Evolutionary conservation across 352 stramenopile genomes (phyloP).

Genomic region (Blastocystis sp.): DNA sequence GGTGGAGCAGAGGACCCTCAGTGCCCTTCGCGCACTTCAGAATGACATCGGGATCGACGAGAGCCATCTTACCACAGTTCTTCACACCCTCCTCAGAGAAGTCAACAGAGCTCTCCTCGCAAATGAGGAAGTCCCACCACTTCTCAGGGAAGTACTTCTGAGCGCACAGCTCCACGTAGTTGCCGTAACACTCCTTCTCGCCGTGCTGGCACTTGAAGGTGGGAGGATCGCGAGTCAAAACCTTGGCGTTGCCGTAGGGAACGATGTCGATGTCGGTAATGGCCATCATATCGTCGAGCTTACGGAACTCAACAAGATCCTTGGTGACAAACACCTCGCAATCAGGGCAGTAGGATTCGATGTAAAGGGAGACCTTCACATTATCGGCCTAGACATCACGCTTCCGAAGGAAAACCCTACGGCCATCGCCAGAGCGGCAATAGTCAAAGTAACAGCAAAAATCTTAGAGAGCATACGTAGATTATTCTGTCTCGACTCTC

Average conservation of each 20-base stretch:
- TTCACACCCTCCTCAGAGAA: conserved; percentile 65
- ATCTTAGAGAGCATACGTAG: not conserved
- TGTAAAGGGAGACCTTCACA: conserved; percentile 46
- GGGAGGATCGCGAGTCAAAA: conserved; percentile 72
- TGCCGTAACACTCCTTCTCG: conserved; percentile 73
- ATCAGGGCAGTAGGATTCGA: conserved; percentile 40
- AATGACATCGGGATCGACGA: conserved; percentile 40
- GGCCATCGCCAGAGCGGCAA: not conserved
- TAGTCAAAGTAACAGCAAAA: not conserved
- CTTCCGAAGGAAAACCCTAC: not conserved
- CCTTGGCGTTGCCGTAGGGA: conserved; percentile 71
- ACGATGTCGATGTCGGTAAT: conserved; percentile 70
- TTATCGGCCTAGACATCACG: not conserved
- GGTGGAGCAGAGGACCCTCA: conserved; percentile 68
- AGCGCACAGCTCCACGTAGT: conserved; percentile 63
- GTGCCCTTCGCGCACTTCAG: conserved; percentile 65
- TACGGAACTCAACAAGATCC: conserved; percentile 26
- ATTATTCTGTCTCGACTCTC: not conserved
- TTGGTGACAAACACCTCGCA: conserved; percentile 8
- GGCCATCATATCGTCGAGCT: conserved; percentile 15
- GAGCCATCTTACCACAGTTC: conserved; percentile 39
- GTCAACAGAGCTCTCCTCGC: conserved; percentile 44
- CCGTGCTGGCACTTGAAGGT: conserved; percentile 72
- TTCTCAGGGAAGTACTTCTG: conserved; percentile 59
- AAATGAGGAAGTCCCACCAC: conserved; percentile 69